phyloP scores from a whole-genome alignment of 1,139 yeast species.

The Nadsonia starkeyi-henricii region DNA sequence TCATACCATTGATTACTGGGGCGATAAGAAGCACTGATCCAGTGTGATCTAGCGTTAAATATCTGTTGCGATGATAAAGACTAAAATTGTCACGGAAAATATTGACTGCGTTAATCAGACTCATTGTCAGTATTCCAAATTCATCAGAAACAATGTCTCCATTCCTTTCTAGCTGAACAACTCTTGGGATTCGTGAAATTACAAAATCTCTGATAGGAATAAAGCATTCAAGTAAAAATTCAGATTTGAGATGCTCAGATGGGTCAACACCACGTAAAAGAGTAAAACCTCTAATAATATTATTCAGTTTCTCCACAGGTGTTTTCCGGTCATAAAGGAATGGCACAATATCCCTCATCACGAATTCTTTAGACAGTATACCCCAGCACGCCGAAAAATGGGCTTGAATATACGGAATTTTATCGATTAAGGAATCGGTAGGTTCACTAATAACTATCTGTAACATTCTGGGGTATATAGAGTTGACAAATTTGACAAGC shows the following conservation, averaged over 20 bases:
- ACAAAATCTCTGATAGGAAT: not conserved
- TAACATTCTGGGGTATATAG: constrained; percentile 23
- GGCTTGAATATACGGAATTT: constrained; percentile 13
- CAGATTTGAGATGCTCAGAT: not conserved
- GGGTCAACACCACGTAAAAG: not conserved
- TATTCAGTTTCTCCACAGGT: constrained; percentile 10
- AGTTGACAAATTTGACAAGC: constrained; percentile 31
- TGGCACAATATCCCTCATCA: constrained; percentile 11
- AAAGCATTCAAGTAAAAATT: not conserved
- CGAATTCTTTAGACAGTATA: constrained; percentile 8
- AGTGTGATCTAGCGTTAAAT: constrained; percentile 1
- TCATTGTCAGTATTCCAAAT: not conserved
- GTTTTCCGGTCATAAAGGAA: constrained; percentile 8
- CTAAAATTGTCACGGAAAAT: constrained; percentile 3
- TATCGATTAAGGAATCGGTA: constrained; percentile 9
- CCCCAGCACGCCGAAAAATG: constrained; percentile 13
- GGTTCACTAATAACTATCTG: constrained; percentile 17
- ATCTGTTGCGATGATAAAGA: constrained; percentile 5
- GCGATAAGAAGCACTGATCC: not conserved
- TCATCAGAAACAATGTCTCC: not conserved
- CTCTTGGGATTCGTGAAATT: not conserved
- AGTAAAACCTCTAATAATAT: constrained; percentile 6
- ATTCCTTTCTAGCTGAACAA: not conserved
- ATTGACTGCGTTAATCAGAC: not conserved
- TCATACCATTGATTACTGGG: not conserved